Base-by-base conservation (phyloP, 805 yeast genomes). In the Candida pseudoglaebosa region DNA sequence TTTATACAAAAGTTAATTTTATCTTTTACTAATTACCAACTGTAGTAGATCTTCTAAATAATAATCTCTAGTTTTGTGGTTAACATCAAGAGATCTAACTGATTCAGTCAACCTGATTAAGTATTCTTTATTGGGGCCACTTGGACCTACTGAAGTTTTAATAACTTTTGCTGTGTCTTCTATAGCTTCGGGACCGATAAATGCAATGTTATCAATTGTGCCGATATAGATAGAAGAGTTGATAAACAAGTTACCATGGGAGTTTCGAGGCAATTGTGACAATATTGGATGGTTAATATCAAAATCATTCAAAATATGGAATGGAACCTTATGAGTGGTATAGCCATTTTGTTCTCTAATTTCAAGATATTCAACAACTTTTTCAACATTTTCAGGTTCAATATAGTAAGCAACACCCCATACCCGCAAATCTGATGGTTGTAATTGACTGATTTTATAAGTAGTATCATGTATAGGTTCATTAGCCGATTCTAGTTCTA, bases 311-410 rank as follows among this genome's bases (percentile, higher is more conserved):
- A 68, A 62, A 8, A 84, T 65, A 45, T 73, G 71, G 53, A 88
- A 86, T 4, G 77, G 78, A 3, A 88, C 81, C 16, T 69, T 60
- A 46, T 84, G 87, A 2, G 78, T 66, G 1, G 87, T 69, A 58
- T 90, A 90, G 0, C 97, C 98, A 53, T 88, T 89, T 57, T 88
- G 89, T 50, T 90, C 98, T 39, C 98, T 69, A 10, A 77, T 71
- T 49, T 90, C 95, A 36, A 90, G 67, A 48, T 87, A 83, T 12
- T 74, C 80, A 22, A 69, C 67, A 13, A 87, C 93, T 41, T 74
- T 73, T 4, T 59, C 56, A 0, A 82, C 89, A 37, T 75, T 56
- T 38, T 77, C 75, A 0, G 87, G 75, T 20, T 36, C 39, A 5
- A 90, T 82, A 49, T 83, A 82, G 60, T 87, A 90, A 0, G 93